Base-by-base conservation (phyloP, 179 eudicot genomes). In the Carnegiea gigantea region DNA sequence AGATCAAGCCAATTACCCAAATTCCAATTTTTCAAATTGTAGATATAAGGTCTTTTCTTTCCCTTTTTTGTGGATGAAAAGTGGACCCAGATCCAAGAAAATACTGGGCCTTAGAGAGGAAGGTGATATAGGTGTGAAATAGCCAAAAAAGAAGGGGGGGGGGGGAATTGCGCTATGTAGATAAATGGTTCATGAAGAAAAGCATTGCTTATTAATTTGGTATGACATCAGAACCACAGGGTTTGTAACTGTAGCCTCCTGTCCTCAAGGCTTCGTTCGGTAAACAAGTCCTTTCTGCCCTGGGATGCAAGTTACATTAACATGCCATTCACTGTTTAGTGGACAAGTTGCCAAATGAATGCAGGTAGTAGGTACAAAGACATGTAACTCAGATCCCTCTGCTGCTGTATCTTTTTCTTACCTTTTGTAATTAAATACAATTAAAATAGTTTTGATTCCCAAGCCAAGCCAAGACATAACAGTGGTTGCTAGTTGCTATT, bases 291-390 rank as follows among this genome's bases (percentile, higher is more conserved):
- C 54, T 54, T 9, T 9, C n/a, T 5, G 30, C 38, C 81, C 43
- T 28, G 28, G 4, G 14, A 79, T 72, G 70, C 76, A 79, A 38
- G 77, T 73, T 21, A 4, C 20, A 14, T 44, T 38, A 65, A 14
- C 53, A 81, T 75, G 75, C 23, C 65, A 30, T n/a, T 81, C 83
- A 75, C 21, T 9, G 17, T 81, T 64, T 44, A 26, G 79, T 81
- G 67, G 75, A 81, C 79, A 81, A 81, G 83, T 75, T 20, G 13
- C 76, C 72, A 24, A 30, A 26, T 13, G 49, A 71, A 38, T 36
- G n/a, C 21, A 71, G 5, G n/a, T 7, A 68, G n/a, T 9, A 71
- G 5, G n/a, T 7, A 68, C 20, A 68, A 11, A 23, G 28, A 62
- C 6, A 57, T n/a, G 10, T 62, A 62, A 62, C 68, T 62, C 68